Conservation (phyloP, 768 basidiomycete species). For the Tricholoma matsutake region DNA sequence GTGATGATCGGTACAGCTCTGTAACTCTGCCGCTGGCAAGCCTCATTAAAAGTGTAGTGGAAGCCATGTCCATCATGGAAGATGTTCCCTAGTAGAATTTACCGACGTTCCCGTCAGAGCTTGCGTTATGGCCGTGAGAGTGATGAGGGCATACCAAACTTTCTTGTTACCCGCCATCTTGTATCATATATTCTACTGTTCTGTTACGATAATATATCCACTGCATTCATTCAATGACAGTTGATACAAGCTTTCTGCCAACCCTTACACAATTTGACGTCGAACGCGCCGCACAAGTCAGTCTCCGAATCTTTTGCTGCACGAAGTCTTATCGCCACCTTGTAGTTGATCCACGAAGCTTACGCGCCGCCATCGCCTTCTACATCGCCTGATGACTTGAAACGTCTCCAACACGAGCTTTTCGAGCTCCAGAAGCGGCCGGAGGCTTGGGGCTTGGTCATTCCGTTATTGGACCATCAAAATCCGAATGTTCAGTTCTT, state of each 20-base stretch:
- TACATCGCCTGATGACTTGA: conserved; percentile 56
- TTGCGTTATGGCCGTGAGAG: too few species aligned
- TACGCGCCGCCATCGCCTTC: conserved; percentile 49
- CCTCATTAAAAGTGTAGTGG: too few species aligned
- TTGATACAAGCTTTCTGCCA: conserved; percentile 48
- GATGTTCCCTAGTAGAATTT: too few species aligned
- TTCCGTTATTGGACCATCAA: conserved; percentile 66
- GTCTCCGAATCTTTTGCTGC: conserved; percentile 22
- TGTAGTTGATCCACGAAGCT: conserved; percentile 66
- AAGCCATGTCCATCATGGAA: too few species aligned
- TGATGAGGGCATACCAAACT: too few species aligned
- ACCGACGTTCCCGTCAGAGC: too few species aligned
- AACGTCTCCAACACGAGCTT: conserved; percentile 65
- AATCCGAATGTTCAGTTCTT: conserved; percentile 92
- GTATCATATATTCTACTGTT: too few species aligned
- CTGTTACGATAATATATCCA: neutral
- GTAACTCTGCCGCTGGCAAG: too few species aligned
- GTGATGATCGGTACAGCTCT: too few species aligned
- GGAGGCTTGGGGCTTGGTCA: conserved; percentile 82
- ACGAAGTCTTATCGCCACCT: neutral
- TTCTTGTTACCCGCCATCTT: too few species aligned
- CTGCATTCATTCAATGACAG: conserved; percentile 15
- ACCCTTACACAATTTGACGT: conserved; percentile 49
- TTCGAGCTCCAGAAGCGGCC: conserved; percentile 73
- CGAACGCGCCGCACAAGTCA: conserved; percentile 58